Conservation (phyloP, 108 stramenopile genomes). For the Epithemia pelagica region DNA sequence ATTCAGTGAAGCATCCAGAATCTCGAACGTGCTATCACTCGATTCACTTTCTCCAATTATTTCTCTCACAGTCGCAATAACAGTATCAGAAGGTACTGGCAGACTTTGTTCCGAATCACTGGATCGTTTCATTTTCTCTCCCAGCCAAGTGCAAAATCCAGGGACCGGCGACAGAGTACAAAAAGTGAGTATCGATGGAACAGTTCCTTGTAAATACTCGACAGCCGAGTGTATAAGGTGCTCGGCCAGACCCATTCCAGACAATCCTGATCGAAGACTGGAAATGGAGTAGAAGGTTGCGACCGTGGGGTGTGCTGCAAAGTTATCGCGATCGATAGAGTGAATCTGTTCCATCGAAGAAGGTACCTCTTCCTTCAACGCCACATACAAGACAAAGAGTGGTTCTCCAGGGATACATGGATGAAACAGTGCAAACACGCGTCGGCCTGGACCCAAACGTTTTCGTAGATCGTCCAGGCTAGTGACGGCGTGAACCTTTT, state of each 20-base stretch:
- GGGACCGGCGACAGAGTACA: slow-evolving; percentile 88
- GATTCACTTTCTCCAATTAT: background rate
- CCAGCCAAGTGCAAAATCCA: slow-evolving; percentile 77
- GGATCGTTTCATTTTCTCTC: slow-evolving; percentile 14
- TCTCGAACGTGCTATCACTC: background rate
- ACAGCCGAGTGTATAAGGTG: slow-evolving; percentile 82
- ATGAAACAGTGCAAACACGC: slow-evolving; percentile 91
- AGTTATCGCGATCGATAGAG: background rate
- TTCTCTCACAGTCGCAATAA: background rate
- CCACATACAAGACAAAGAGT: slow-evolving; percentile 87
- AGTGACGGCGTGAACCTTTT: slow-evolving; percentile 86
- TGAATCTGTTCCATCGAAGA: slow-evolving; percentile 30
- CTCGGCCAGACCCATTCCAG: slow-evolving; percentile 87
- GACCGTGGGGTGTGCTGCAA: slow-evolving; percentile 33
- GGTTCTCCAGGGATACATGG: slow-evolving; percentile 79
- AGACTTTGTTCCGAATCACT: background rate
- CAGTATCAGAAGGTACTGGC: background rate
- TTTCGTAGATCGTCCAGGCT: slow-evolving; percentile 77
- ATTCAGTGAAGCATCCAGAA: background rate
- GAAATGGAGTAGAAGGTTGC: slow-evolving; percentile 94
- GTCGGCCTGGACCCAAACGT: slow-evolving; percentile 56
- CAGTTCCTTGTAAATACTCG: slow-evolving; percentile 36
- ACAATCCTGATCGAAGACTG: slow-evolving; percentile 67
- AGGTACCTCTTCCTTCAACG: slow-evolving; percentile 33
- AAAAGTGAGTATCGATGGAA: slow-evolving; percentile 52